A percentile compares a stretch with the other conserved stretches of the same genome.
phyloP scores from a whole-genome alignment of 306 rosid genomes.

The Datisca glomerata region DNA sequence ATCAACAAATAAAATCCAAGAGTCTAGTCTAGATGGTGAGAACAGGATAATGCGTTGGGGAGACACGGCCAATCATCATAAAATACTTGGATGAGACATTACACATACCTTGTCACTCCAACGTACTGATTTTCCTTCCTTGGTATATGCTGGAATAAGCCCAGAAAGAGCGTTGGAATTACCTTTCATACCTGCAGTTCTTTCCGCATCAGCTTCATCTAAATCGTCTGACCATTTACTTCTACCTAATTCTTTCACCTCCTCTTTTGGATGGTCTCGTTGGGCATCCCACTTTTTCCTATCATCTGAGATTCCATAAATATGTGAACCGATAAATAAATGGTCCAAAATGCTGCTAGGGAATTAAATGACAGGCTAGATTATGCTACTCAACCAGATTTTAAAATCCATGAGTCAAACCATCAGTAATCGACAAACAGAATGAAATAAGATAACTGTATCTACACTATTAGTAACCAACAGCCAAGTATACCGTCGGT shows the following conservation, averaged over 20 bases:
- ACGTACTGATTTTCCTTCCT: conserved; percentile 71
- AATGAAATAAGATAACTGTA: not conserved
- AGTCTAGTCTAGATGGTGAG: no score
- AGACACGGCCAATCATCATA: no score
- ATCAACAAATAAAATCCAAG: no score
- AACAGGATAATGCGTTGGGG: no score
- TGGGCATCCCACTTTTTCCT: conserved; percentile 46
- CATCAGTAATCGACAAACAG: not conserved
- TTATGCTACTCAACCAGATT: not conserved
- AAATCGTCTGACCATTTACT: conserved; percentile 90
- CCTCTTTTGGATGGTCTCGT: conserved; percentile 42
- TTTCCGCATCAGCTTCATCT: conserved; percentile 50
- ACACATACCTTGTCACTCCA: conserved; percentile 93
- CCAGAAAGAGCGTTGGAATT: conserved; percentile 72
- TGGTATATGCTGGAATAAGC: conserved; percentile 63
- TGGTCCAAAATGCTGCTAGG: not conserved
- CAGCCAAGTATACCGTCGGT: conserved; percentile 27
- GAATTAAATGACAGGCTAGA: conserved; percentile 2
- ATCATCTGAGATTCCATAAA: conserved; percentile 14
- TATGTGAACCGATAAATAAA: conserved; percentile 26
- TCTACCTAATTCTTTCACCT: conserved; percentile 83
- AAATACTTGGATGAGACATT: conserved; percentile 4
- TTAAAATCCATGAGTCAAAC: not conserved
- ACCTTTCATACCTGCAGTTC: conserved; percentile 43
- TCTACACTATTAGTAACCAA: not conserved